phyloP scores from a whole-genome alignment of 2,329 filamentous ascomycete genomes.

The Monosporascus sp. region DNA sequence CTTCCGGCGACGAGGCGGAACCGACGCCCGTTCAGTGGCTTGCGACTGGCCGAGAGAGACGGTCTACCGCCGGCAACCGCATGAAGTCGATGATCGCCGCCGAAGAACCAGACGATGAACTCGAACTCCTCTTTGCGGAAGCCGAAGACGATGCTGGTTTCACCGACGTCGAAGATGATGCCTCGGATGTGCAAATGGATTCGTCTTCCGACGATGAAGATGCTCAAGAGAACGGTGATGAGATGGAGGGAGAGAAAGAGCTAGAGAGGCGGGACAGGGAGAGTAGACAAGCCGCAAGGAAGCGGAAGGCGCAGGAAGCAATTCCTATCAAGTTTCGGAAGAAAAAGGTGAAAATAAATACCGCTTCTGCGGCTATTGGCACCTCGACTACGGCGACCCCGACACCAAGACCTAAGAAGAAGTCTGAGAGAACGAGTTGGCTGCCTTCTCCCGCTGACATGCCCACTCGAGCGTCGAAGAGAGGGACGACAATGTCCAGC shows the following conservation, averaged over 20 bases:
- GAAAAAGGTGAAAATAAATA: slow-evolving; percentile 67
- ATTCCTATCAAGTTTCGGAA: slow-evolving; percentile 68
- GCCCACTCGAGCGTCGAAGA: slow-evolving; percentile 54
- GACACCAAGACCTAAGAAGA: slow-evolving; percentile 50
- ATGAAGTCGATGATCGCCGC: slow-evolving; percentile 74
- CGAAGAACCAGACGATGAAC: slow-evolving; percentile 62
- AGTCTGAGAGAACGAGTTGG: slow-evolving; percentile 56
- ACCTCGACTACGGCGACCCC: slow-evolving; percentile 31
- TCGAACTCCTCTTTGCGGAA: slow-evolving; percentile 73
- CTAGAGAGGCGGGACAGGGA: slow-evolving; percentile 70
- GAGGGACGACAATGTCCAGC: slow-evolving; percentile 52
- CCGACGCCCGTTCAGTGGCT: slow-evolving; percentile 57
- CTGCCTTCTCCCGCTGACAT: slow-evolving; percentile 48
- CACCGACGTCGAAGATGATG: slow-evolving; percentile 60
- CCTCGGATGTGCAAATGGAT: slow-evolving; percentile 78
- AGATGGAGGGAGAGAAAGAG: slow-evolving; percentile 83
- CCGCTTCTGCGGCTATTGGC: slow-evolving; percentile 30
- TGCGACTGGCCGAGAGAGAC: slow-evolving; percentile 66
- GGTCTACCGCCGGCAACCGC: slow-evolving; percentile 78
- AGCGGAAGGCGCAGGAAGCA: slow-evolving; percentile 74
- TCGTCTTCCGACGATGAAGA: slow-evolving; percentile 82
- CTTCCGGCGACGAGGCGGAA: slow-evolving; percentile 22
- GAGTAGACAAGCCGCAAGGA: slow-evolving; percentile 62
- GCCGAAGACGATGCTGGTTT: slow-evolving; percentile 66
- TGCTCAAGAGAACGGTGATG: slow-evolving; percentile 62